Percentiles rank a stretch among this genome's conserved stretches.
Conservation (phyloP, 2,329 filamentous ascomycete species). For the Fusarium pseudonygamai region DNA sequence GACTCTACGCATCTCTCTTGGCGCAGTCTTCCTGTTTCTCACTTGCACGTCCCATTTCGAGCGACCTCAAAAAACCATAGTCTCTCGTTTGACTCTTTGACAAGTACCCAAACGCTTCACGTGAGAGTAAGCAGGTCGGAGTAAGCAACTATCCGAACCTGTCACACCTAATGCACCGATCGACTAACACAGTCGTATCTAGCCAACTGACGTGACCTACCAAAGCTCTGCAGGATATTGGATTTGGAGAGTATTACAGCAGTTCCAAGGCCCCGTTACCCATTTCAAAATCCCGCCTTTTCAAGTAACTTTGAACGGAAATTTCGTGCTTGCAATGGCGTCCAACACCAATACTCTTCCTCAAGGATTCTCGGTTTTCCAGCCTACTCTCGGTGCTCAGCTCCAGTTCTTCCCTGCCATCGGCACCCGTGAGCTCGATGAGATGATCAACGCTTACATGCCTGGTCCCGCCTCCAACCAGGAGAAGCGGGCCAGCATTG, state of each 20-base stretch:
- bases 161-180: neutral
- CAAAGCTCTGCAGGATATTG: neutral
- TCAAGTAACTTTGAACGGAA: constrained; percentile 14
- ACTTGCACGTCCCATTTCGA: constrained; percentile 7
- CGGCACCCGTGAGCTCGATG: constrained; percentile 68
- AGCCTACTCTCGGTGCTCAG: constrained; percentile 64
- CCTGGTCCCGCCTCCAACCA: constrained; percentile 61
- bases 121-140: constrained; percentile 37
- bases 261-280: constrained; percentile 1
- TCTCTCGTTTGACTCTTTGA: neutral
- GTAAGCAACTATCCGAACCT: constrained; percentile 34
- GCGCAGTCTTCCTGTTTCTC: constrained; percentile 13
- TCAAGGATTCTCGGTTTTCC: constrained; percentile 68
- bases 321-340: constrained; percentile 40
- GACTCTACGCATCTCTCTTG: constrained; percentile 8
- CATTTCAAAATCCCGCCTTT: constrained; percentile 16
- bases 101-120: constrained; percentile 13
- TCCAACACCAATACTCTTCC: constrained; percentile 41
- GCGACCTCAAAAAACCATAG: constrained; percentile 23
- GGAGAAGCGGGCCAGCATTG: constrained; percentile 67
- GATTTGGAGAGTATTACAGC: constrained; percentile 14
- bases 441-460: constrained; percentile 67
- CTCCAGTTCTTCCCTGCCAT: constrained; percentile 75
- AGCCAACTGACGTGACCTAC: constrained; percentile 6
- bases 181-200: constrained; percentile 17